These are phyloP conservation scores for Alloteropsis angusta DNA, from an alignment of 202 grass and related monocot genomes.

Conservation along the genomic window DNA sequence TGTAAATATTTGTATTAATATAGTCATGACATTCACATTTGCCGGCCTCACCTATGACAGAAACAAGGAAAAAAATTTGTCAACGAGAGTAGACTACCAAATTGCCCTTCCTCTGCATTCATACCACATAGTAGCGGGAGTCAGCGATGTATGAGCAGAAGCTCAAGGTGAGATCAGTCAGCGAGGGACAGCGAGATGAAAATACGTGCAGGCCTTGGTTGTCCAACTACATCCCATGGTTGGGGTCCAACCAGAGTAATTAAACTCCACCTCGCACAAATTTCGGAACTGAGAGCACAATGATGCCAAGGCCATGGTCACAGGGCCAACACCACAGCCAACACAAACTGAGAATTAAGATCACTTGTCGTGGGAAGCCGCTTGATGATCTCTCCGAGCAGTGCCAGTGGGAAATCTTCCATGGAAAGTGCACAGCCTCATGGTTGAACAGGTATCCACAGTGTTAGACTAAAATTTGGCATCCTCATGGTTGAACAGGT, in stretches of 20 bases:
- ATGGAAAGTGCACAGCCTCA: background rate
- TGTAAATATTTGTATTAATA: too few relatives aligned
- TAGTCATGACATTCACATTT: too few relatives aligned
- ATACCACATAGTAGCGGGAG: too few relatives aligned
- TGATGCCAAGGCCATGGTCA: constrained; percentile 28
- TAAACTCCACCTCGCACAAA: constrained; percentile 45
- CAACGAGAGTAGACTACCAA: too few relatives aligned
- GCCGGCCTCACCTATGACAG: too few relatives aligned
- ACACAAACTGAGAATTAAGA: constrained; percentile 36
- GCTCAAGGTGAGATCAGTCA: background rate
- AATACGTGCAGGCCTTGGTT: background rate
- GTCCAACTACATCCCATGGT: background rate
- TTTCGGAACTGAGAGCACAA: constrained; percentile 38
- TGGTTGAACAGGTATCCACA: background rate
- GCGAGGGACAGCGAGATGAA: background rate
- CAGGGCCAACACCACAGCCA: constrained; percentile 31
- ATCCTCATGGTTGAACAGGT: background rate
- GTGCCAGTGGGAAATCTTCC: constrained; percentile 43
- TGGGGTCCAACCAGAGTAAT: background rate
- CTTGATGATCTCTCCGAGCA: constrained; percentile 40
- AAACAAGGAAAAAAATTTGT: too few relatives aligned
- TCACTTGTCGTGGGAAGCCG: constrained; percentile 36
- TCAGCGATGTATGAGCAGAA: background rate
- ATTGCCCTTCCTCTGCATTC: too few relatives aligned
- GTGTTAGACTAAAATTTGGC: background rate